These are phyloP conservation scores for Diaporthe caulivora DNA, from an alignment of 2,329 filamentous ascomycete genomes.

Conservation along the genomic window DNA sequence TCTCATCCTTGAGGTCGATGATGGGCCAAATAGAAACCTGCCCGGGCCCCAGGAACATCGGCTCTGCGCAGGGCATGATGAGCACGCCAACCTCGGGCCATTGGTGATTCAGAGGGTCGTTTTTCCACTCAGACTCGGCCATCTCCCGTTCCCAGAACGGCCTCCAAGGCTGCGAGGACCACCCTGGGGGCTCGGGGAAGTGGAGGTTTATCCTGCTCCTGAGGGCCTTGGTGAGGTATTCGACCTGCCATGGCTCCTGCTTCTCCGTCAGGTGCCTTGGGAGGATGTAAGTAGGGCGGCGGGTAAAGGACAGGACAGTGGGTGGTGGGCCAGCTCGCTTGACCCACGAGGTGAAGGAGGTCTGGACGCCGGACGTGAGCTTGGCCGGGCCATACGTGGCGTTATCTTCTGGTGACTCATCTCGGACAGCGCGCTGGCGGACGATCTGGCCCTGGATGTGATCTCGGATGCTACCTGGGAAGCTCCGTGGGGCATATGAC, in stretches of 20 bases:
- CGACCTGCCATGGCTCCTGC: conserved; percentile 27
- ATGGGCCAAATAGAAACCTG: conserved; percentile 38
- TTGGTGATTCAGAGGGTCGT: conserved; percentile 24
- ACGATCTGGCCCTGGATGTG: conserved; percentile 26
- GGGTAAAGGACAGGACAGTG: conserved; percentile 37
- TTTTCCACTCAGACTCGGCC: background rate
- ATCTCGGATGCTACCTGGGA: conserved; percentile 25
- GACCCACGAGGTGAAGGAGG: conserved; percentile 23
- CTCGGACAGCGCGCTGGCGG: background rate
- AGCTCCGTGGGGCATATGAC: conserved; percentile 21
- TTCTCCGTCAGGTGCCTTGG: conserved; percentile 8
- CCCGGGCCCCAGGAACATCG: conserved; percentile 38
- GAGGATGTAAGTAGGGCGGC: conserved; percentile 37
- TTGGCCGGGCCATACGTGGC: background rate
- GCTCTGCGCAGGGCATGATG: conserved; percentile 36
- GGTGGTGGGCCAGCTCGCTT: conserved; percentile 34
- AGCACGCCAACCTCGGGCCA: conserved; percentile 33
- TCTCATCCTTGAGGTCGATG: conserved; percentile 30
- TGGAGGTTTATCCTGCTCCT: conserved; percentile 17
- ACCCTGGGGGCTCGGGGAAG: conserved; percentile 31
- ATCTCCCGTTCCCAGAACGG: background rate
- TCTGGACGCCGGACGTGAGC: background rate
- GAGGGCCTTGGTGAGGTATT: conserved; percentile 27
- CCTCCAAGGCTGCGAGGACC: conserved; percentile 29
- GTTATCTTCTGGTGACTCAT: background rate